Base-by-base conservation (phyloP, 2,329 filamentous ascomycete genomes). In the Karstenula rhodostoma region DNA sequence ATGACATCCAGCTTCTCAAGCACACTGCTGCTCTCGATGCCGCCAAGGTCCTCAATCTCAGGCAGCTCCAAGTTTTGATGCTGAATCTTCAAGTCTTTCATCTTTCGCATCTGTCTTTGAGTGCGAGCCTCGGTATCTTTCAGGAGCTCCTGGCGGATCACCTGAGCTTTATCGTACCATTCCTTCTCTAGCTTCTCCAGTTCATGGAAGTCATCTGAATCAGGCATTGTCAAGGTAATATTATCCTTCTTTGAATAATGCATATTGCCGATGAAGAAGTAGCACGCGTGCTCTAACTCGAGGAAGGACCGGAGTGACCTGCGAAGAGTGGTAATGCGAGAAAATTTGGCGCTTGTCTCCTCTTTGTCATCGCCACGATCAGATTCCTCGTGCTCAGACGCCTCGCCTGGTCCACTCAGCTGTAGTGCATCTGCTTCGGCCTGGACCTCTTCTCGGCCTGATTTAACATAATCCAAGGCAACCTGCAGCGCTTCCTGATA, bases 201-300 rank as follows among this genome's bases (percentile, higher is more conserved):
- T 0, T 79, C 77, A 54, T 83, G 79, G 69, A 89, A 93, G 17
- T 89, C 85, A 1, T 89, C 87, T 0, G 91, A 92, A 5, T 88
- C 87, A 1, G 89, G 87, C 23, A 81, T 73, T 0, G 89, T 93
- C 67, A 89, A 79, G 1, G 86, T 82, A 47, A 85, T 76, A 58
- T 94, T 87, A 0, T 87, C 86, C 72, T 94, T 95, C 62, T 96
- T 90, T 71, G 97, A 92, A 72, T 89, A 97, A 67, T 89, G 89
- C 0, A 89, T 90, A 67, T 93, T 97, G 15, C 90, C 93, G 27
- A 89, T 89, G 72, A 96, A 97, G 79, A 97, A 97, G 0, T 87
- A 84, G 32, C 90, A 92, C 65, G 90, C 88, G 74, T 97, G 94
- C 62, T 94, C 86, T 46, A 96, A 78, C 72, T 96, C 93, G 19